Base-by-base conservation (phyloP, 2,329 filamentous ascomycete species). In the Magnaporthiopsis poae region DNA sequence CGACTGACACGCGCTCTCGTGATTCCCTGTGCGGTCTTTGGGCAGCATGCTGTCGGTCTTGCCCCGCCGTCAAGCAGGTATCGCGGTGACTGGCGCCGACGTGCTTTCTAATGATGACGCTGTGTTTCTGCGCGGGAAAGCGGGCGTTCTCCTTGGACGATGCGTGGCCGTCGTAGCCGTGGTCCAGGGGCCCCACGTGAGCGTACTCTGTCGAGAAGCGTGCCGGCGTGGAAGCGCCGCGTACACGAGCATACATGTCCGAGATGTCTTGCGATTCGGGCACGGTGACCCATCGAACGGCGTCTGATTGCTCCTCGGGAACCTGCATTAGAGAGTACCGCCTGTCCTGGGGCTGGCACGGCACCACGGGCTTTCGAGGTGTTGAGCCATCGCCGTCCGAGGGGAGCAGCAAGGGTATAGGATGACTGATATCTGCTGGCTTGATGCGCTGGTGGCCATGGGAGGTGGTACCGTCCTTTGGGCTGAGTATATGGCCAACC, bases 161-260 rank as follows among this genome's bases (percentile, higher is more conserved):
- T 29, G 12, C 52, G 18, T 31, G 27, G 56, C 64, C 64, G 39
- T 65, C 64, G 25, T 46, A 65, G 46, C 65, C 66, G 56, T 67
- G 65, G 25, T 69, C 66, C 5, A 67, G 63, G 5, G 66, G 56
- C 13, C 62, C 67, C 21, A 68, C 66, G 35, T 67, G 68, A 21
- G 68, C 68, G 33, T 69, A 69, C 31, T 69, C 67, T 9, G 61
- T 27, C 25, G 60, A 61, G 25, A 61, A 29, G 18, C 8, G 46
- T 11, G 46, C 46, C 9, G 46, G 46, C 3, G 18, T 9, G 7
- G 46, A n/a, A 56, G 46, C 9, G 46, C 46, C 46, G n/a, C 18
- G 18, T 56, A 3, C 21, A 56, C 4, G 46, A 25, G n/a, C 46
- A 56, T 11, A 7, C 21, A 5, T 3, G 27, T 21, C 27, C 52